A percentile compares a stretch with the other conserved stretches of the same genome.
Conservation (phyloP, 208 protist genomes). For the Crithidia fasciculata region DNA sequence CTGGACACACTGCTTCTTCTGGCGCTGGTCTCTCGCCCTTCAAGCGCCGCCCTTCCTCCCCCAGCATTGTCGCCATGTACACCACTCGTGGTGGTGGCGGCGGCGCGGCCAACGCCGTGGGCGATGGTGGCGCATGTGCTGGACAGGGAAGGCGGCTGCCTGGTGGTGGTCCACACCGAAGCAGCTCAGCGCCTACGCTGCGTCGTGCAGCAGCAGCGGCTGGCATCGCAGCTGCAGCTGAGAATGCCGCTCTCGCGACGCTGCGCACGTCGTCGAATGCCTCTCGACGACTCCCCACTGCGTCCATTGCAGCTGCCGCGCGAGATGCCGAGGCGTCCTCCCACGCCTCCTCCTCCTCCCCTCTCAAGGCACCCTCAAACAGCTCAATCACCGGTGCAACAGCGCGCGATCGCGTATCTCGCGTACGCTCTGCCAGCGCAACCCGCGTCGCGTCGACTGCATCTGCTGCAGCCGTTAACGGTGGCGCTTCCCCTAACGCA, state of each 20-base stretch:
- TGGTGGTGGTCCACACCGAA: background rate
- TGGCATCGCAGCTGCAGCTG: background rate
- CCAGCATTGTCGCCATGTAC: constrained; percentile 9
- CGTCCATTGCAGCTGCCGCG: background rate
- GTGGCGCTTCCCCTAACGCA: background rate
- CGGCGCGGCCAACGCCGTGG: background rate
- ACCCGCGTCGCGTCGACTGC: background rate
- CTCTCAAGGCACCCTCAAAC: too few relatives aligned
- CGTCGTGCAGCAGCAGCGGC: background rate
- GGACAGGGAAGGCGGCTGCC: too few relatives aligned
- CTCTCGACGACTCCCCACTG: too few relatives aligned
- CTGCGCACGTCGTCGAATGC: background rate
- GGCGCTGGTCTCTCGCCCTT: background rate
- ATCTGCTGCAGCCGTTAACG: background rate
- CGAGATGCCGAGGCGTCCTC: background rate
- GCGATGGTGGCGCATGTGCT: too few relatives aligned
- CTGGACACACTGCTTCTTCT: too few relatives aligned
- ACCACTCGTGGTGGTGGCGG: constrained; percentile 4
- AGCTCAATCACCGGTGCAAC: too few relatives aligned
- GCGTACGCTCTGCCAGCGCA: too few relatives aligned
- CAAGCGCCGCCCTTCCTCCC: constrained; percentile 9
- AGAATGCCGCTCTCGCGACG: too few relatives aligned
- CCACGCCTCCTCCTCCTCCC: too few relatives aligned
- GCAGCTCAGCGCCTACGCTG: constrained; percentile 2
- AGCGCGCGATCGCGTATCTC: too few relatives aligned